Conservation (phyloP, 2,329 filamentous ascomycete genomes). For the Fusarium humuli region DNA sequence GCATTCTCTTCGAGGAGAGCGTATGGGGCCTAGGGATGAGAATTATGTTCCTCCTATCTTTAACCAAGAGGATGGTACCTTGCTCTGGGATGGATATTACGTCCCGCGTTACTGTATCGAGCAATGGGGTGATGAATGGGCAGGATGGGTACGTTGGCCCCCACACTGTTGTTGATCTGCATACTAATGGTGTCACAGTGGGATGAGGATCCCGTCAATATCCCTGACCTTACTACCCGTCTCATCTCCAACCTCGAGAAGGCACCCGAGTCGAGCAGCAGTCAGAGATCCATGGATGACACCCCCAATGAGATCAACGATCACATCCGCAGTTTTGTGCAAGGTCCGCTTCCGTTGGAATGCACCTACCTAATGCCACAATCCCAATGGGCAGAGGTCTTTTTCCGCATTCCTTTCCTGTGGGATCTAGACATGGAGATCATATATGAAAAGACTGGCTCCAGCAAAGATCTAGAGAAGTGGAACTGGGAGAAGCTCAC, state of each 20-base stretch:
- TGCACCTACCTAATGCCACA: constrained; percentile 3
- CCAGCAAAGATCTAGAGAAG: not conserved
- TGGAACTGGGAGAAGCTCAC: constrained; percentile 20
- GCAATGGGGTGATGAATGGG: not conserved
- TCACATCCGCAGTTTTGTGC: not conserved
- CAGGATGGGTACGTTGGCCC: not conserved
- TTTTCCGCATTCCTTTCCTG: not conserved
- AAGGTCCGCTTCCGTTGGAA: not conserved
- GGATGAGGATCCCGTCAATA: constrained; percentile 1
- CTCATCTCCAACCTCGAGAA: constrained; percentile 2
- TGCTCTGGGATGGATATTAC: not conserved
- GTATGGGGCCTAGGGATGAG: fast-evolving
- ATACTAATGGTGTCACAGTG: not conserved
- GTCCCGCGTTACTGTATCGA: not conserved
- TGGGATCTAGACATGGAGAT: not conserved
- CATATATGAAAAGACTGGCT: not conserved
- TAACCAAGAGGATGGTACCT: not conserved
- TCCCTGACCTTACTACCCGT: not conserved
- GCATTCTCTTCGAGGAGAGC: no score
- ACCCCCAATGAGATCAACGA: not conserved
- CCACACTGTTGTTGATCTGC: no score
- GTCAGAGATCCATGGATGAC: fast-evolving
- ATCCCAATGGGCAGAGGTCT: not conserved
- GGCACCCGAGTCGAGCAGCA: no score
- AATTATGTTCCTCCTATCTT: not conserved